Percentiles rank a stretch among this genome's conserved stretches.
These are phyloP conservation scores for Claviceps spartinae DNA, from an alignment of 2,329 filamentous ascomycete genomes.

Conservation along the genomic window DNA sequence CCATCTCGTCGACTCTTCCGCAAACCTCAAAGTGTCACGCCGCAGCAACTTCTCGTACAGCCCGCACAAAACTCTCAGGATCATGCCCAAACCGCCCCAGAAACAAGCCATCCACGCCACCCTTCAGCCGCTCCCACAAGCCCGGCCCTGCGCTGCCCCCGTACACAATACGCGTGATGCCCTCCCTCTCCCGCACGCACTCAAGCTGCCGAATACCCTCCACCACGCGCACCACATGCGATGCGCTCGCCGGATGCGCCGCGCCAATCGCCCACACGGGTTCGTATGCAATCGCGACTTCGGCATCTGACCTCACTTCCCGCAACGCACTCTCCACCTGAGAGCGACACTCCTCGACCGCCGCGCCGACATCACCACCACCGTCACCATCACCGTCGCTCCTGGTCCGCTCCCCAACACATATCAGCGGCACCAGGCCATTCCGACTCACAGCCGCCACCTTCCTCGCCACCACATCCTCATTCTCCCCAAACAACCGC, in stretches of 20 bases:
- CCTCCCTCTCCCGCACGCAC: constrained; percentile 35
- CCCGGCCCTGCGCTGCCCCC: constrained; percentile 75
- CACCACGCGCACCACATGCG: constrained; percentile 60
- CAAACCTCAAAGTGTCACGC: constrained; percentile 11
- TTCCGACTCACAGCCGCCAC: constrained; percentile 54
- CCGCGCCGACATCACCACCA: constrained; percentile 39
- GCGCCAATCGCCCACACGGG: constrained; percentile 84
- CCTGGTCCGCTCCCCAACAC: constrained; percentile 56
- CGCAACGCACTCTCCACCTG: constrained; percentile 53
- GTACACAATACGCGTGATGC: constrained; percentile 58
- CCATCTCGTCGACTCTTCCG: too few relatives aligned
- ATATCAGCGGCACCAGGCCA: constrained; percentile 64
- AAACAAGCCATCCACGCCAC: constrained; percentile 67
- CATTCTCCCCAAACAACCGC: constrained; percentile 60
- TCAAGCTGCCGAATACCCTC: constrained; percentile 44
- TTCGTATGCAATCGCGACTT: constrained; percentile 72
- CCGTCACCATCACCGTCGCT: constrained; percentile 30
- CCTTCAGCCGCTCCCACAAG: constrained; percentile 52
- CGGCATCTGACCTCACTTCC: constrained; percentile 45
- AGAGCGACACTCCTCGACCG: constrained; percentile 49
- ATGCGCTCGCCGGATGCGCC: constrained; percentile 52
- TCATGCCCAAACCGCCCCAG: constrained; percentile 73
- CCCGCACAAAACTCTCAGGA: constrained; percentile 54
- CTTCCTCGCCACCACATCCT: constrained; percentile 52
- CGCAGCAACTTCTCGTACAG: constrained; percentile 55